phyloP scores from a whole-genome alignment of 352 stramenopile genomes.

The Plasmopara halstedii region DNA sequence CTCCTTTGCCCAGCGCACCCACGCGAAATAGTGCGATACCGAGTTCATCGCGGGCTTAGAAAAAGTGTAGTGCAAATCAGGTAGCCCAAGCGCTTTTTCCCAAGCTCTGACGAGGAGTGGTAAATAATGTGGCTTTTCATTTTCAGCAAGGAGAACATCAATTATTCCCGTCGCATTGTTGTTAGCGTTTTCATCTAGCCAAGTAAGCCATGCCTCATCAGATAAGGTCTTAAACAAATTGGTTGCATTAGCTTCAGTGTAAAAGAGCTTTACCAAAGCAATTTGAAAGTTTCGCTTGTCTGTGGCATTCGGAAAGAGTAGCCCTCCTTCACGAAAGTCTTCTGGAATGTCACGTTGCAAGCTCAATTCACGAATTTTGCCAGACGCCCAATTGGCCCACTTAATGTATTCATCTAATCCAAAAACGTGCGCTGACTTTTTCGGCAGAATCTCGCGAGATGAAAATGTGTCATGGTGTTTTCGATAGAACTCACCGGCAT shows the following conservation, averaged over 20 bases:
- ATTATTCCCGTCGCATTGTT: constrained; percentile 45
- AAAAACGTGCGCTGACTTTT: constrained; percentile 24
- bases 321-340: constrained; percentile 45
- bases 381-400: constrained; percentile 55
- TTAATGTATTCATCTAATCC: constrained; percentile 47
- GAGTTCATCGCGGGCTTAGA: constrained; percentile 46
- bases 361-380: constrained; percentile 33
- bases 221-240: constrained; percentile 55
- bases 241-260: constrained; percentile 26
- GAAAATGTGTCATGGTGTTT: constrained; percentile 77
- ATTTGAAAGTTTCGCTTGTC: constrained; percentile 53
- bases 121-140: constrained; percentile 49
- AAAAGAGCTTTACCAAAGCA: constrained; percentile 50
- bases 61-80: constrained; percentile 56
- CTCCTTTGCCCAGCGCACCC: constrained; percentile 79
- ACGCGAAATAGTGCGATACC: constrained; percentile 70
- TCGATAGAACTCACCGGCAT: constrained; percentile 69
- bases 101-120: constrained; percentile 43
- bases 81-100: constrained; percentile 44
- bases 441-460: constrained; percentile 56
- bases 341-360: constrained; percentile 25
- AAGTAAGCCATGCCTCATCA: constrained; percentile 53
- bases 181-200: constrained; percentile 48
- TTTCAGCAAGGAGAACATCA: constrained; percentile 13
- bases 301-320: constrained; percentile 45